A percentile compares a stretch with the other conserved stretches of the same genome.
Evolutionary conservation across 345 rosid species (phyloP).

Genomic region (Streptanthus diversifolius): DNA sequence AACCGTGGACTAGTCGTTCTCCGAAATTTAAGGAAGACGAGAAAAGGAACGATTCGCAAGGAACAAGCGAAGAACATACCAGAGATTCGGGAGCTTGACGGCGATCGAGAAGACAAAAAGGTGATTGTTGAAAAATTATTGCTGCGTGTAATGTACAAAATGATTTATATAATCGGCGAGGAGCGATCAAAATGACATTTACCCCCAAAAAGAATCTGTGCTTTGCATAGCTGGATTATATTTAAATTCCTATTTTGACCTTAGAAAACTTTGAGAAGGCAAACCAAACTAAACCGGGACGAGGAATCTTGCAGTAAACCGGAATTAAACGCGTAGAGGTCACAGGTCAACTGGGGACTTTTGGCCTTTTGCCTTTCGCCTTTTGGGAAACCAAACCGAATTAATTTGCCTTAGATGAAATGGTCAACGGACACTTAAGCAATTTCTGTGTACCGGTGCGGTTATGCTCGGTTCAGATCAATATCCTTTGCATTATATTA

Average conservation of each 20-base stretch:
- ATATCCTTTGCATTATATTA: neutral
- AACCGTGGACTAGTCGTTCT: neutral
- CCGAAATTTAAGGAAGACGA: neutral
- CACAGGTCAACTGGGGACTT: too few relatives aligned
- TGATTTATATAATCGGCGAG: neutral
- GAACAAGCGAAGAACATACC: constrained; percentile 21
- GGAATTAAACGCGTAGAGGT: neutral
- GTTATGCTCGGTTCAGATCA: constrained; percentile 2
- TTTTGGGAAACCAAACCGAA: neutral
- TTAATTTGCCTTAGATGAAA: neutral
- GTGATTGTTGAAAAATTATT: neutral
- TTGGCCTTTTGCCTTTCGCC: neutral
- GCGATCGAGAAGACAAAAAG: constrained; percentile 11
- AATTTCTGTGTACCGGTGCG: constrained; percentile 3
- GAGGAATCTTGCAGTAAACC: neutral
- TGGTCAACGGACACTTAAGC: neutral
- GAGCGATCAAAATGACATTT: neutral
- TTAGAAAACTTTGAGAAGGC: constrained; percentile 14
- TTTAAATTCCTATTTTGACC: constrained; percentile 21
- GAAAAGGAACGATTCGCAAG: neutral
- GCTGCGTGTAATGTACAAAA: constrained; percentile 9
- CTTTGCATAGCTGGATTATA: neutral
- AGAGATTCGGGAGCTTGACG: constrained; percentile 23
- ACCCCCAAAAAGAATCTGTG: neutral
- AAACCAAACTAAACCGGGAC: constrained; percentile 23